phyloP scores from a whole-genome alignment of 345 rosid genomes.

The Geranium rotundifolium region DNA sequence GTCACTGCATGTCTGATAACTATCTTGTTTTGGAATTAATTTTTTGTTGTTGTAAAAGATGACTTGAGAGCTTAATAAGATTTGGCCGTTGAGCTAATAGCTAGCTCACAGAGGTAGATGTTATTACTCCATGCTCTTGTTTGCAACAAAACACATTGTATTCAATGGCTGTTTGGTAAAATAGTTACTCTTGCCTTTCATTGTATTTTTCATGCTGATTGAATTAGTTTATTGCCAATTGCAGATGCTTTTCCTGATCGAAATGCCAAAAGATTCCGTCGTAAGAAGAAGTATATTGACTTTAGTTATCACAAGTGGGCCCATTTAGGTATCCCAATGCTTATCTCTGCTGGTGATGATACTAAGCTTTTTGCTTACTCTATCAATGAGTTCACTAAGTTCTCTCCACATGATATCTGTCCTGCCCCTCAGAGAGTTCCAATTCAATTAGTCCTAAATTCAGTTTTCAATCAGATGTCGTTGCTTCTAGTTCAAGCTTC shows the following conservation, averaged over 20 bases:
- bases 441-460: conserved; percentile 49
- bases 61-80: too few relatives aligned
- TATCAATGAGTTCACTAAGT: conserved; percentile 66
- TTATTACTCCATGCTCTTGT: too few relatives aligned
- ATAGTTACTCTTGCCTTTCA: not conserved
- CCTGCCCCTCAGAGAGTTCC: conserved; percentile 94
- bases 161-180: not conserved
- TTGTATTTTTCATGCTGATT: conserved; percentile 1
- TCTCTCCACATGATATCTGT: conserved; percentile 89
- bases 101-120: too few relatives aligned
- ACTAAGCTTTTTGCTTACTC: conserved; percentile 89
- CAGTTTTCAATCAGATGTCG: conserved; percentile 38
- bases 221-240: conserved; percentile 9
- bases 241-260: conserved; percentile 56
- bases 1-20: too few relatives aligned
- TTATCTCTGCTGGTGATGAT: conserved; percentile 93
- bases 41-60: too few relatives aligned
- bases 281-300: conserved; percentile 40
- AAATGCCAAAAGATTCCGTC: conserved; percentile 35
- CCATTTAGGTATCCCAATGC: conserved; percentile 88
- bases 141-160: not conserved
- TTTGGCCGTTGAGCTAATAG: too few relatives aligned
- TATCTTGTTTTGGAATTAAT: too few relatives aligned
- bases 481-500: conserved; percentile 77
- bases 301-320: conserved; percentile 85